phyloP scores from a whole-genome alignment of 179 eudicot species.

The Spergularia azorica region DNA sequence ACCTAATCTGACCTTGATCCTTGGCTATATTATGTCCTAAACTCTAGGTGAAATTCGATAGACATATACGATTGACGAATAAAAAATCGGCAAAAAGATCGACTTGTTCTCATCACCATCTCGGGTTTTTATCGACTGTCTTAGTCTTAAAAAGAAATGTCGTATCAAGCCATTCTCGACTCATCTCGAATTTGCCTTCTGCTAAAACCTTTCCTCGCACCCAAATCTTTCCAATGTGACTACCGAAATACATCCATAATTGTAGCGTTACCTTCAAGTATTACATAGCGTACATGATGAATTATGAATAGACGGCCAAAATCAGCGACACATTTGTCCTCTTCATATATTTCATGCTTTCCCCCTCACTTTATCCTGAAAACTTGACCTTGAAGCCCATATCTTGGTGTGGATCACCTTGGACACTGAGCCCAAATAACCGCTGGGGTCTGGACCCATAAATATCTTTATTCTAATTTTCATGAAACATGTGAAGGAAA shows the following conservation, averaged over 20 bases:
- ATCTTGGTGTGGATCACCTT: slow-evolving; percentile 27
- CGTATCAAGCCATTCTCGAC: no score
- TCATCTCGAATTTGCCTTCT: no score
- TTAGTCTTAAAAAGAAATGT: no score
- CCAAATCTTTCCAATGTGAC: background rate
- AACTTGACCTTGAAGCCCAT: slow-evolving; percentile 24
- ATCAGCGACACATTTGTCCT: background rate
- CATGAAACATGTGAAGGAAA: slow-evolving; percentile 33
- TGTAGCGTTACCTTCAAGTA: background rate
- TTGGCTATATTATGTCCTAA: no score
- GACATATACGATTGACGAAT: no score
- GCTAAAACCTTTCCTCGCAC: no score
- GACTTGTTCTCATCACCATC: no score
- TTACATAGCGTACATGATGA: background rate
- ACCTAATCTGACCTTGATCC: no score
- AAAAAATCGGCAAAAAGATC: no score
- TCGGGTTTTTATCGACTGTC: no score
- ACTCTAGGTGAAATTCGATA: no score
- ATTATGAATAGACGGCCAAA: background rate
- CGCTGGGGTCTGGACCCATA: slow-evolving; percentile 17
- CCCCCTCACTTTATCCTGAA: background rate
- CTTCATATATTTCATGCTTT: background rate
- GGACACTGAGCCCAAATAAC: slow-evolving; percentile 22
- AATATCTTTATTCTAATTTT: background rate
- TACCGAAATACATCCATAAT: background rate